These are phyloP conservation scores for Chaetomium sp. DNA, from an alignment of 2,329 filamentous ascomycete species.

Conservation along the genomic window DNA sequence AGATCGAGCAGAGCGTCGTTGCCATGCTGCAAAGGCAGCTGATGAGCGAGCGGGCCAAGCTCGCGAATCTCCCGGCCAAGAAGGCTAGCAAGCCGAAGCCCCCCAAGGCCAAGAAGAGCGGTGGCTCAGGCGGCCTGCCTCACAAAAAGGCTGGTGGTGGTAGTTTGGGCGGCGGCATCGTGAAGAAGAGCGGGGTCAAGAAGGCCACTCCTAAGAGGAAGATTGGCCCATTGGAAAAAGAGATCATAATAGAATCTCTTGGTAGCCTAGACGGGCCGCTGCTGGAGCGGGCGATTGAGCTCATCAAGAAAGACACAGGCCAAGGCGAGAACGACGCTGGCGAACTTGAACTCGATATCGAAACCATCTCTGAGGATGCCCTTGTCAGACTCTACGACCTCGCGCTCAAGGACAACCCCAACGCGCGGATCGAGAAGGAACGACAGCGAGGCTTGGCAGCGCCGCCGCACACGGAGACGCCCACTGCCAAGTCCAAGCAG, in stretches of 20 bases:
- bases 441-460: slow-evolving; percentile 38
- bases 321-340: slow-evolving; percentile 64
- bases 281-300: slow-evolving; percentile 78
- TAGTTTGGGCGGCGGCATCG: slow-evolving; percentile 34
- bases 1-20: slow-evolving; percentile 63
- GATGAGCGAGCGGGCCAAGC: slow-evolving; percentile 68
- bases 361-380: slow-evolving; percentile 58
- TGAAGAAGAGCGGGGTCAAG: slow-evolving; percentile 47
- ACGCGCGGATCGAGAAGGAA: slow-evolving; percentile 42
- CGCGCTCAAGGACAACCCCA: slow-evolving; percentile 45
- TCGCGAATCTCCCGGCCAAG: slow-evolving; percentile 51
- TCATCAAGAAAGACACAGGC: slow-evolving; percentile 85
- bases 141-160: slow-evolving; percentile 32
- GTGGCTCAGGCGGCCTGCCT: slow-evolving; percentile 29
- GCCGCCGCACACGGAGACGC: slow-evolving; percentile 28
- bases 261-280: slow-evolving; percentile 76
- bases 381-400: slow-evolving; percentile 55
- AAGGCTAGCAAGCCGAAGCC: slow-evolving; percentile 53
- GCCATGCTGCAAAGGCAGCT: slow-evolving; percentile 70
- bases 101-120: slow-evolving; percentile 42
- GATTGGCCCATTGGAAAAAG: slow-evolving; percentile 80
- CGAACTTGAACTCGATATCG: slow-evolving; percentile 62
- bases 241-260: slow-evolving; percentile 84
- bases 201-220: slow-evolving; percentile 56
- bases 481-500: slow-evolving; percentile 35